Percentiles rank a stretch among this genome's conserved stretches.
phyloP scores from a whole-genome alignment of 306 rosid genomes.

The Quercus rubra region DNA sequence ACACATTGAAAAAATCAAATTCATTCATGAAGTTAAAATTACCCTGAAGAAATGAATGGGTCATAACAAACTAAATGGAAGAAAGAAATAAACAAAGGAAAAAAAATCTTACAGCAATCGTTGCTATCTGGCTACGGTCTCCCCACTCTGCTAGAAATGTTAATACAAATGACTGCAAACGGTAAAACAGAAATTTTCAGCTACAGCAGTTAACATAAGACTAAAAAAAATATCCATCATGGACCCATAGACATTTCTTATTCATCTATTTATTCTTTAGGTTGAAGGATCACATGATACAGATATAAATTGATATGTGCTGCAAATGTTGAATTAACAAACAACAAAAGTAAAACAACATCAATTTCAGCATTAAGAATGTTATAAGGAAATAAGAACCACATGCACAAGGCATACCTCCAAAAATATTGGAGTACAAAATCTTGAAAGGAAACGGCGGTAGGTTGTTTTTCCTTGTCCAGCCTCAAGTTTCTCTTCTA shows the following conservation, averaged over 20 bases:
- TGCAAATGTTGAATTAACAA: not conserved
- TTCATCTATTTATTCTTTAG: not conserved
- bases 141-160: slow-evolving; percentile 99
- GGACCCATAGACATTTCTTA: not conserved
- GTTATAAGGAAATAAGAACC: slow-evolving; percentile 4
- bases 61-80: not conserved
- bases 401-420: slow-evolving; percentile 47
- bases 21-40: not conserved
- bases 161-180: slow-evolving; percentile 77
- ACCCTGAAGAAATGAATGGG: slow-evolving; percentile 2
- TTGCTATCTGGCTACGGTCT: slow-evolving; percentile 99
- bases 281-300: not conserved
- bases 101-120: slow-evolving; percentile 78
- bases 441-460: slow-evolving; percentile 87
- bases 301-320: not conserved
- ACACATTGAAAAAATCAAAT: not conserved
- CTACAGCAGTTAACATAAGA: not conserved
- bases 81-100: not conserved
- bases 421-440: slow-evolving; percentile 95
- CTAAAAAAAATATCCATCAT: not conserved
- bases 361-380: not conserved
- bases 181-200: slow-evolving; percentile 13
- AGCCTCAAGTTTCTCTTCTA: slow-evolving; percentile 92
- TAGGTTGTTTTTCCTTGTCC: slow-evolving; percentile 85
- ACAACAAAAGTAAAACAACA: not conserved